Base-by-base conservation (phyloP, 371 early-diverging fungal genomes). In the Apophysomyces elegans region DNA sequence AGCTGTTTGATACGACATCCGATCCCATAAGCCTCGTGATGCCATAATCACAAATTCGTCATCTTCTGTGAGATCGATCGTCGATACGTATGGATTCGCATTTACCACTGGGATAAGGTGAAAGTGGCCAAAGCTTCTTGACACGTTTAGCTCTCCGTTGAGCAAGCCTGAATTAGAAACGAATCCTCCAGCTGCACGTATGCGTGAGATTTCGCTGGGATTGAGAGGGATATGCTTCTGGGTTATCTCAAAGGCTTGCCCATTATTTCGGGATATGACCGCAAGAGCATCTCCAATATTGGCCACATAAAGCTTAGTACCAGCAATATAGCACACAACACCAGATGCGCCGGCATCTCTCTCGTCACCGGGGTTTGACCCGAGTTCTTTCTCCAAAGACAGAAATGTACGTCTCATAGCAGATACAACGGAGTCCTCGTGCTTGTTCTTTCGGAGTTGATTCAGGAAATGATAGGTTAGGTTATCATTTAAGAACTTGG, bases 31-130 rank as follows among this genome's bases (percentile, higher is more conserved):
- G 0, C 92, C 91, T 4, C 81, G 82, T 37, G 90, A 92, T 5
- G 93, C 95, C 83, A 97, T 83, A 57, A 96, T 94, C 5, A 96
- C 75, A 75, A 96, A 94, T 73, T 97, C 97, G 63, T 96, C 97
- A 61, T 90, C 88, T 70, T 91, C 92, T 0, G 88, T 84, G 62
- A 96, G 72, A 35, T 90, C 84, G 12, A 93, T 84, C 11, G 82
- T 84, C 13, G 86, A 84, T 45, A 95, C 90, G 38, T 80, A 91
- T 2, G 97, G 96, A 54, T 94, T 93, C 7, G 95, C 88, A 65
- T 93, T 95, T 21, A 96, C 89, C n/a, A 88, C 81, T 4, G 95
- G 95, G 4, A 93, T 84, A 46, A 93, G 72, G 59, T 90, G 88
- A 67, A 90, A 94, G 73, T 93, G 90, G 1, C 97, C 97, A 81